phyloP scores from a whole-genome alignment of 2,329 filamentous ascomycete species.

The Talaromyces sp. region DNA sequence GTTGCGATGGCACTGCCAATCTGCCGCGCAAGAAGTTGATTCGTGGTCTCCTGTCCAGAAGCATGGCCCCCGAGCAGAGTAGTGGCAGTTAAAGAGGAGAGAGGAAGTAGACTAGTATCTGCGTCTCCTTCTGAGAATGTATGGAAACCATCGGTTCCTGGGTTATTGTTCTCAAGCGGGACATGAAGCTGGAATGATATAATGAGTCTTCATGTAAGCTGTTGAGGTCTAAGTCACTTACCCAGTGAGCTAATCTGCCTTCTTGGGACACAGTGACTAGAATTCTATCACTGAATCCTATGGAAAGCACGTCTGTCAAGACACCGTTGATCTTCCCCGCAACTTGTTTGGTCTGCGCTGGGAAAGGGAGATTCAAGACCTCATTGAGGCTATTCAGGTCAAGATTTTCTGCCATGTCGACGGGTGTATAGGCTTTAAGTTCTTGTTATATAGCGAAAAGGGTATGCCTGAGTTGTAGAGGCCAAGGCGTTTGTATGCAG shows the following conservation, averaged over 20 bases:
- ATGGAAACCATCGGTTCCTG: conserved; percentile 36
- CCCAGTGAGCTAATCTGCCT: conserved; percentile 87
- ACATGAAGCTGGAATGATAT: conserved; percentile 28
- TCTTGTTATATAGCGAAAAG: neutral
- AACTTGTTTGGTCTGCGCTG: conserved; percentile 59
- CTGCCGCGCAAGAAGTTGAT: conserved; percentile 84
- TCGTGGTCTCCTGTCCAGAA: conserved; percentile 73
- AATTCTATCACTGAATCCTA: conserved; percentile 85
- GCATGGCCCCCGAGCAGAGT: conserved; percentile 82
- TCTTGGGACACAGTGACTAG: conserved; percentile 83
- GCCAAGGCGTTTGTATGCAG: neutral
- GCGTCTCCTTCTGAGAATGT: conserved; percentile 37
- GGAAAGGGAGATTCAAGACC: conserved; percentile 57
- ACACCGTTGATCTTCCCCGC: conserved; percentile 63
- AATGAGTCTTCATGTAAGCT: conserved; percentile 2
- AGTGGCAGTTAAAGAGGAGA: conserved; percentile 77
- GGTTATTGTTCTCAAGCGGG: conserved; percentile 33
- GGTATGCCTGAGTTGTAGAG: neutral
- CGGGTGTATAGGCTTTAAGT: neutral
- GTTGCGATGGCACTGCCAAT: conserved; percentile 76
- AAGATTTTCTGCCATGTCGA: conserved; percentile 26
- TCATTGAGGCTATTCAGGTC: conserved; percentile 38
- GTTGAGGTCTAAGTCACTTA: conserved; percentile 42
- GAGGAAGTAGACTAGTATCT: conserved; percentile 64
- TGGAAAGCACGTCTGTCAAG: conserved; percentile 66